Conservation (phyloP, 2,329 filamentous ascomycete genomes). For the Colletotrichum aenigma region DNA sequence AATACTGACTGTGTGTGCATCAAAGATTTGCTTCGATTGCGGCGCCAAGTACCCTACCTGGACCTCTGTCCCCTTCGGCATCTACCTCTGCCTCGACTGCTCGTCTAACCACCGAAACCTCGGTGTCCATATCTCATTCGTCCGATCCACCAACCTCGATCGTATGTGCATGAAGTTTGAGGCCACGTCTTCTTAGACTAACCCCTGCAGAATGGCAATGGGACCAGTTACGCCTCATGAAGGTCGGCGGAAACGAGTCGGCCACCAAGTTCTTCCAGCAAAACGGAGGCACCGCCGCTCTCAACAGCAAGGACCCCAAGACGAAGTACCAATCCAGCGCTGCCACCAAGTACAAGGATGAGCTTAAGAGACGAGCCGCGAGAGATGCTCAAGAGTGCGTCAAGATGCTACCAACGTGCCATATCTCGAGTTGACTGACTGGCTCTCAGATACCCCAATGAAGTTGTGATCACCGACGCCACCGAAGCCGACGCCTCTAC, state of each 20-base stretch:
- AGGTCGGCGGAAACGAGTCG: slow-evolving; percentile 97
- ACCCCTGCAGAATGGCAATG: slow-evolving; percentile 86
- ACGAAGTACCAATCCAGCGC: slow-evolving; percentile 94
- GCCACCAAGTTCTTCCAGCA: slow-evolving; percentile 98
- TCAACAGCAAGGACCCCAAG: slow-evolving; percentile 96
- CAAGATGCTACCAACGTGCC: not conserved
- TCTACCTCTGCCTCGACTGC: slow-evolving; percentile 98
- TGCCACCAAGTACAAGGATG: slow-evolving; percentile 98
- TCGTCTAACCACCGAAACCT: slow-evolving; percentile 97
- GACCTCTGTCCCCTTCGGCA: slow-evolving; percentile 96
- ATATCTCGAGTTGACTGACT: slow-evolving; percentile 25
- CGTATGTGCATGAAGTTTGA: slow-evolving; percentile 64
- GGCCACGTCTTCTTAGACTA: not conserved
- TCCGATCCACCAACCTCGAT: slow-evolving; percentile 96
- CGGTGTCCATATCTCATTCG: slow-evolving; percentile 98
- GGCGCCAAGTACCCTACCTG: slow-evolving; percentile 97
- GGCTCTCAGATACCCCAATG: slow-evolving; percentile 72
- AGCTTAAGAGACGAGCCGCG: slow-evolving; percentile 84
- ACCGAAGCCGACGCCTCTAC: slow-evolving; percentile 70
- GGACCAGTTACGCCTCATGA: slow-evolving; percentile 97
- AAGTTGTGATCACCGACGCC: slow-evolving; percentile 84
- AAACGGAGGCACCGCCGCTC: slow-evolving; percentile 90
- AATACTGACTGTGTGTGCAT: slow-evolving; percentile 9
- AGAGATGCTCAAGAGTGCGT: slow-evolving; percentile 83
- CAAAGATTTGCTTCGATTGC: slow-evolving; percentile 96